Evolutionary conservation across 768 basidiomycete species (phyloP), one percentile per base, ranked within the genome.

Genomic region (Coprinopsis marcescibilis): DNA sequence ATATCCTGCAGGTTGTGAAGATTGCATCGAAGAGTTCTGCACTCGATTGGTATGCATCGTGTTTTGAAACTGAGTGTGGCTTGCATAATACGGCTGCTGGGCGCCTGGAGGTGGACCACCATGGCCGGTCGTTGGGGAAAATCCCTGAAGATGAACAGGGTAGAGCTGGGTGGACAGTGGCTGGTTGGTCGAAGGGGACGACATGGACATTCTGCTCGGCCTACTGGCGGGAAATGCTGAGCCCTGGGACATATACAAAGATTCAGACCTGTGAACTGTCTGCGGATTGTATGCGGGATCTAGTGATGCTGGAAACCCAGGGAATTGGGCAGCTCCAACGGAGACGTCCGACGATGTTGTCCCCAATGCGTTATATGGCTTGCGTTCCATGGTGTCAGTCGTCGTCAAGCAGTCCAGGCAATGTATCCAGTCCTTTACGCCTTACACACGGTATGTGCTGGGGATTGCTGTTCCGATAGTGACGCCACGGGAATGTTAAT

Each of bases 261-360:
- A 34, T 50, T 68, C 63, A 19, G 64, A 49, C 21, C 58, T 60
- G 47, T 66, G 64, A 12, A 64, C 56, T 29, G 64, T 63, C 39
- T 62, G 62, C 11, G 64, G 63, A 21, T 44, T 27, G 17, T 13
- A 36, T 17, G 12, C 58, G 42, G 64, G 56, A 37, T 58, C 60
- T 29, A 65, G 54, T 8, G 57, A 48, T 38, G 55, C 54, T 4
- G 60, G 61, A 39, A 59, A 59, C 10, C 48, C 35, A 26, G 46
- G 51, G 40, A 30, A 17, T 6, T 40, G 44, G 27, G 41, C 43
- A 47, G 44, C 24, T 38, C 20, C 43, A 40, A 19, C 32, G 8
- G 43, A 21, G 25, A 48, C 32, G 14, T 41, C 20, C 3, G 52
- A 50, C 14, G 43, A n/a, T 10, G 52, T 53, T 34, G 48, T 29